Evolutionary conservation across 2,329 filamentous ascomycete genomes (phyloP).

Genomic region (Trichoderma polysporum): DNA sequence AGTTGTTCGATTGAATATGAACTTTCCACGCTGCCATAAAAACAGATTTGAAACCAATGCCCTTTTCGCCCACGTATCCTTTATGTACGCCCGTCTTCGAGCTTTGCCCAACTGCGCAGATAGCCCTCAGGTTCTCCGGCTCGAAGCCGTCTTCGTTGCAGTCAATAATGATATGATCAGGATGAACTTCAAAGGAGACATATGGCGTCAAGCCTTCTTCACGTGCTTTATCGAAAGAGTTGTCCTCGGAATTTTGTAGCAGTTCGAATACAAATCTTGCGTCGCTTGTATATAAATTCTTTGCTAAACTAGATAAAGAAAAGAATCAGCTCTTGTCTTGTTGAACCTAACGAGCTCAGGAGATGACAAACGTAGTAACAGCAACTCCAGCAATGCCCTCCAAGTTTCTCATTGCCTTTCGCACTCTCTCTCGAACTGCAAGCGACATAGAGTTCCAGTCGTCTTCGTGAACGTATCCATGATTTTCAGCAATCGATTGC

Average conservation of each 20-base stretch:
- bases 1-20: conserved; percentile 44
- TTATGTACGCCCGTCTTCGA: conserved; percentile 41
- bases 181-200: conserved; percentile 38
- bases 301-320: conserved; percentile 45
- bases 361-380: background rate
- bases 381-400: background rate
- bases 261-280: conserved; percentile 53
- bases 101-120: conserved; percentile 47
- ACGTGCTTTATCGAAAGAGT: conserved; percentile 36
- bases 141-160: conserved; percentile 53
- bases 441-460: background rate
- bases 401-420: background rate
- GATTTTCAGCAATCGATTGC: background rate
- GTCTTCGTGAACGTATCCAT: background rate
- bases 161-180: conserved; percentile 43
- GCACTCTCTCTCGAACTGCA: background rate
- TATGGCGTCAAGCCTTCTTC: conserved; percentile 29
- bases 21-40: conserved; percentile 48
- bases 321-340: no score
- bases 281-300: conserved; percentile 43
- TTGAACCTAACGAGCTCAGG: no score
- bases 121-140: conserved; percentile 42
- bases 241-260: conserved; percentile 56
- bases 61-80: conserved; percentile 51
- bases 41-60: conserved; percentile 53